Evolutionary conservation across 495 filamentous ascomycete genomes (phyloP), one percentile per base, ranked within the genome.

Genomic region (Penicillium subrubescens): DNA sequence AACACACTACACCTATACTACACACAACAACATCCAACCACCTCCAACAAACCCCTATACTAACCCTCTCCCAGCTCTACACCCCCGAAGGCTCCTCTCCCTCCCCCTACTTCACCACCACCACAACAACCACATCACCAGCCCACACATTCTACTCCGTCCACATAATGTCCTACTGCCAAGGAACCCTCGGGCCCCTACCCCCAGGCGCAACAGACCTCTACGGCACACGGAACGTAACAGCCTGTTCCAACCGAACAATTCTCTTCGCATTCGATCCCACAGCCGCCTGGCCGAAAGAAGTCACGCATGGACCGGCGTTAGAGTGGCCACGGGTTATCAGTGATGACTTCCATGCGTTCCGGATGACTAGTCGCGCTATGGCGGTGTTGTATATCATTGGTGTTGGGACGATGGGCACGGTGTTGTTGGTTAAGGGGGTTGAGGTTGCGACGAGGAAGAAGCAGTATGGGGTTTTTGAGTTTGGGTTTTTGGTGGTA

Each of bases 91-190:
- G 78, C 44, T 75, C 81, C 54, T 81, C 83, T 63, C 68, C 78
- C 41, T 79, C 88, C 10, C 8, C 10, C 37, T 17, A 14, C 14
- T 14, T 3, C 37, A 17, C 12, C 6, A 12, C 35, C 6, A 0
- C 35, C 8, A 12, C 12, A 35, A 8, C 33, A 2, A 8, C 33
- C 2, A 35, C 33, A 35, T 3, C 35, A 6, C 85, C 85, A 15
- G 81, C 91, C 56, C 80, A 86, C n/a, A 82, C 91, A 66, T 96
- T 89, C 77, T 94, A 94, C 75, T 87, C 86, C 44, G 68, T 88
- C 23, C 89, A 94, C 67, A 70, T 92, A 56, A 84, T 92, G 75
- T 82, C 86, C 60, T 84, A 88, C 68, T 94, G 92, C 75, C 79
- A 84, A 61, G 91, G 92, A 69, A 80, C 69, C 87, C 83, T 79